phyloP scores from a whole-genome alignment of 768 basidiomycete genomes.

The Dioszegia hungarica region DNA sequence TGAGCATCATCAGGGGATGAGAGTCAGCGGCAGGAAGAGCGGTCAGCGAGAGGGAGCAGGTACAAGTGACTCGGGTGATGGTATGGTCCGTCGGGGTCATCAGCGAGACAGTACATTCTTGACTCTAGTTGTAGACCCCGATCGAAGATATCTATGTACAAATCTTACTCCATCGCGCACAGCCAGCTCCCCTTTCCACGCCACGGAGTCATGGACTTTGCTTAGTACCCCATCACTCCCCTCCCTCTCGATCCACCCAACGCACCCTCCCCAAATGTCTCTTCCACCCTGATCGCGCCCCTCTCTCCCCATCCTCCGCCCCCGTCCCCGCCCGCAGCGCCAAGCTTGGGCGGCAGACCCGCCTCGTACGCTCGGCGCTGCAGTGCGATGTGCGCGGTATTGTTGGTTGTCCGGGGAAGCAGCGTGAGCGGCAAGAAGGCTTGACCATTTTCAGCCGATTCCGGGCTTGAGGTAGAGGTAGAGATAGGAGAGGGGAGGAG shows the following conservation, averaged over 20 bases:
- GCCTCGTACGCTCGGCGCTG: slow-evolving; percentile 28
- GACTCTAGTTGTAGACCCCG: no score
- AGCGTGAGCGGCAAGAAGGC: slow-evolving; percentile 4
- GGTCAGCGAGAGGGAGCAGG: no score
- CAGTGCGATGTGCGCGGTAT: background rate
- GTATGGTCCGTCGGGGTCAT: no score
- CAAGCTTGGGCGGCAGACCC: slow-evolving; percentile 27
- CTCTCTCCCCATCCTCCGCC: slow-evolving; percentile 3
- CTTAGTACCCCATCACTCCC: slow-evolving; percentile 23
- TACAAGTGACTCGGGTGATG: no score
- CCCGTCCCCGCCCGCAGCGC: background rate
- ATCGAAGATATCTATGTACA: no score
- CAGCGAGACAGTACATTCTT: no score
- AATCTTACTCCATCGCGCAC: no score
- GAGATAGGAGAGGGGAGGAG: slow-evolving; percentile 12
- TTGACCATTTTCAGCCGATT: background rate
- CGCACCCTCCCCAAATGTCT: slow-evolving; percentile 6
- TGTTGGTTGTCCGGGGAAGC: background rate
- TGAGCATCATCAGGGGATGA: no score
- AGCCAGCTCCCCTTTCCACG: no score
- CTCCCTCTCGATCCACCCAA: slow-evolving; percentile 20
- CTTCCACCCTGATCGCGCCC: slow-evolving; percentile 14
- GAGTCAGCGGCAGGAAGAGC: no score
- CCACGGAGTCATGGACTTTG: no score
- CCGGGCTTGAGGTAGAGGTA: background rate